Conservation (phyloP, 495 filamentous ascomycete species). For the Penicillium silybi region DNA sequence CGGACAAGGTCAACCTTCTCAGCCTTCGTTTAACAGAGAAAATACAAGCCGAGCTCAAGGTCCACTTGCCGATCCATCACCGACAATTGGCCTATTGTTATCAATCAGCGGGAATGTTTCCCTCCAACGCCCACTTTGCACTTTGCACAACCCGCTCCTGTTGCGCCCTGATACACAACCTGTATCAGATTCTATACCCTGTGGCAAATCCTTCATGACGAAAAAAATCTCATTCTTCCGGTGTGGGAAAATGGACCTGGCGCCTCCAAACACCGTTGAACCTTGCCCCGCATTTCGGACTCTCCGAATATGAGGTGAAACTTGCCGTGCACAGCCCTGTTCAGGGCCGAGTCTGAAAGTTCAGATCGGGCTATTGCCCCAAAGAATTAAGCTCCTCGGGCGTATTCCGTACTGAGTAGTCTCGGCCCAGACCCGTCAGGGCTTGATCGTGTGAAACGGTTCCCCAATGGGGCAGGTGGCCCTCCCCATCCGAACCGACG, state of each 20-base stretch:
- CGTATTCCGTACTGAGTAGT: not conserved
- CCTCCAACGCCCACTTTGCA: constrained; percentile 12
- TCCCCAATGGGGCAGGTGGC: constrained; percentile 3
- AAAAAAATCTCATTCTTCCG: not conserved
- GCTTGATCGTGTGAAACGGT: not conserved
- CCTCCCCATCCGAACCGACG: not conserved
- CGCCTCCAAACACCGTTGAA: not conserved
- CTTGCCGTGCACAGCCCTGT: not conserved
- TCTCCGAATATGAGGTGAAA: not conserved
- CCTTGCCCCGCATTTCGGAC: not conserved
- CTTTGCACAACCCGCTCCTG: not conserved
- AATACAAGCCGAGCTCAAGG: constrained; percentile 1
- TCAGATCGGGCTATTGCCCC: not conserved
- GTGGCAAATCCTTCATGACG: not conserved
- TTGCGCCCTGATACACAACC: constrained; percentile 9
- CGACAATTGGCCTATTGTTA: constrained; percentile 12
- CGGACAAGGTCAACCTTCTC: not conserved
- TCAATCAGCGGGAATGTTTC: constrained; percentile 20
- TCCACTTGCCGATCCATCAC: constrained; percentile 10
- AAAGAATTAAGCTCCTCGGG: constrained; percentile 3
- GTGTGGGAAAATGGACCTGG: not conserved
- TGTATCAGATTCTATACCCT: constrained; percentile 9
- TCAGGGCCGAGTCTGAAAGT: not conserved
- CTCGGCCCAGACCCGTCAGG: not conserved
- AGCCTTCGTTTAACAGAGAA: not conserved